Evolutionary conservation across 2,329 filamentous ascomycete species (phyloP).

Genomic region (Pseudocercospora cruenta): DNA sequence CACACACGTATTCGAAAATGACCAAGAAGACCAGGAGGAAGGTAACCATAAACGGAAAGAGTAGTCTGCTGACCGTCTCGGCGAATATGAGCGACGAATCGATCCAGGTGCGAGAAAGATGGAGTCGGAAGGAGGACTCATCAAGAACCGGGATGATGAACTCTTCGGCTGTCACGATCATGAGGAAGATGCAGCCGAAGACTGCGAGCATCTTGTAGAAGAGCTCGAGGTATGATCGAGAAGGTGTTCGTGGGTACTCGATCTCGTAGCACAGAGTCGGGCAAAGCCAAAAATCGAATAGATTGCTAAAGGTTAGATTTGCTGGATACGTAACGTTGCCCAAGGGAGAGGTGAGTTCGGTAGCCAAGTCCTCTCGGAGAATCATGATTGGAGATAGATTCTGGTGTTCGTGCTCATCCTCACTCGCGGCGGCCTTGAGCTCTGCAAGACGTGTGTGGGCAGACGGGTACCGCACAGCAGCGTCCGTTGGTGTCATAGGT

Average conservation of each 20-base stretch:
- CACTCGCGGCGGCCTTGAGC: constrained; percentile 38
- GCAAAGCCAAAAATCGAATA: constrained; percentile 83
- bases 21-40: constrained; percentile 95
- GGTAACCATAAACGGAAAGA: constrained; percentile 97
- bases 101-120: constrained; percentile 51
- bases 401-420: constrained; percentile 49
- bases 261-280: constrained; percentile 97
- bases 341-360: constrained; percentile 87
- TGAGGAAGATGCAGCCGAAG: constrained; percentile 93
- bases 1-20: constrained; percentile 96
- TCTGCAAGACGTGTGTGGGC: constrained; percentile 56
- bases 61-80: constrained; percentile 85
- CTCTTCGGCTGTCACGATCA: constrained; percentile 89
- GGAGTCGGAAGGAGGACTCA: constrained; percentile 66
- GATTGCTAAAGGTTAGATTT: constrained; percentile 84
- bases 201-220: constrained; percentile 84
- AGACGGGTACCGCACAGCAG: constrained; percentile 70
- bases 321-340: constrained; percentile 87
- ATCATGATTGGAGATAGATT: constrained; percentile 56
- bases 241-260: constrained; percentile 81
- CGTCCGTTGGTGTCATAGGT: constrained; percentile 50
- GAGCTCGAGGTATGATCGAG: constrained; percentile 78
- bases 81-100: constrained; percentile 80
- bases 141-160: constrained; percentile 90
- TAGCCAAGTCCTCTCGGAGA: constrained; percentile 83